Conservation (phyloP, 805 yeast species). For the Ogataea trehaloabstinens region DNA sequence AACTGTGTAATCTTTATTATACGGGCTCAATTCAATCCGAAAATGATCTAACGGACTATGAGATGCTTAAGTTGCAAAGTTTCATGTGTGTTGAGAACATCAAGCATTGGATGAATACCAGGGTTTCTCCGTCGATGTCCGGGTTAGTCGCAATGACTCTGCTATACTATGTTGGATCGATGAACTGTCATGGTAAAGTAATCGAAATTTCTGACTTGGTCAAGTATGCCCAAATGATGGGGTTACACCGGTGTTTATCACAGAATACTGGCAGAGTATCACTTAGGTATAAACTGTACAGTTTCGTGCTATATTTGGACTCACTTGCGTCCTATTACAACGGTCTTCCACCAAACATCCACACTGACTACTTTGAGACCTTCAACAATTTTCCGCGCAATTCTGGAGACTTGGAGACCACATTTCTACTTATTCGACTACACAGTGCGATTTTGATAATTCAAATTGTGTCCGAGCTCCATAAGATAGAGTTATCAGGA, state of each 20-base stretch:
- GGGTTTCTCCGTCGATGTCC: conserved; percentile 20
- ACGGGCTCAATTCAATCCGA: neutral
- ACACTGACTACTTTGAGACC: conserved; percentile 16
- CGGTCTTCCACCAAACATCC: conserved; percentile 22
- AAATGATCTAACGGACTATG: conserved; percentile 4
- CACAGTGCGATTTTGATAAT: conserved; percentile 19
- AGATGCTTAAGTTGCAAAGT: conserved; percentile 10
- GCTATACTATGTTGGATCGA: conserved; percentile 21
- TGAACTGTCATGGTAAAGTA: conserved; percentile 17
- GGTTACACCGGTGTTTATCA: conserved; percentile 19
- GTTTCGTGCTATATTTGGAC: conserved; percentile 22
- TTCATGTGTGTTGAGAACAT: conserved; percentile 21
- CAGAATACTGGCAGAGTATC: conserved; percentile 8
- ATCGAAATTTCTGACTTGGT: conserved; percentile 16
- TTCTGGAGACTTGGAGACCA: conserved; percentile 9
- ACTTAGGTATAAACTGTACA: conserved; percentile 18
- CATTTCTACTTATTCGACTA: conserved; percentile 16
- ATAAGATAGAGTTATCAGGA: conserved; percentile 14
- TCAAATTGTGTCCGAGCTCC: conserved; percentile 15
- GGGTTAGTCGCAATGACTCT: conserved; percentile 15
- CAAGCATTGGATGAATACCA: conserved; percentile 14
- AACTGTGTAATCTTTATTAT: conserved; percentile 5
- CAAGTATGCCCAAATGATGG: conserved; percentile 17
- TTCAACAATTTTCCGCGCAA: conserved; percentile 12
- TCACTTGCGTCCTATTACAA: conserved; percentile 20